Base-by-base conservation (phyloP, 306 rosid genomes). In the Prunus fruticosa region DNA sequence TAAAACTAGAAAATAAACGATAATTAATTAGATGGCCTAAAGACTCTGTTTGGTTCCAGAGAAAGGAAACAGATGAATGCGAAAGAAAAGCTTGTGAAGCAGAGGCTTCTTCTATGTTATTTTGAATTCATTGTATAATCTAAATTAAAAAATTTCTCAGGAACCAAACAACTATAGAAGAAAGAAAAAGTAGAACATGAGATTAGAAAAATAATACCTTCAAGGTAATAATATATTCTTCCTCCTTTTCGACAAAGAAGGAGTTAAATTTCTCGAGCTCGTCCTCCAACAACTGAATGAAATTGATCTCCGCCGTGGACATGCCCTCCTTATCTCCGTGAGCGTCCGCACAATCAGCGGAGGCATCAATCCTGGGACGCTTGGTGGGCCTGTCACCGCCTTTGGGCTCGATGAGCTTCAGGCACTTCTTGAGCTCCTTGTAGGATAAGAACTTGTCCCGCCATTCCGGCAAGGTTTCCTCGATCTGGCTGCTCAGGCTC, bases 221-320 rank as follows among this genome's bases (percentile, higher is more conserved):
- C 82, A 96, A 85, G 79, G 84, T 84, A 72, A 96, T 96, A 64
- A 96, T 96, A 83, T 88, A 96, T 71, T 96, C 99, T 77, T 96
- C 99, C 80, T 96, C 99, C 65, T 92, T 92, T 76, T 96, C 99
- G 28, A 96, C 93, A 80, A 96, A 96, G 84, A 96, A 96, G 72
- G 82, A 76, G 45, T 96, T 96, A 80, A 96, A 96, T 78, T 96
- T 96, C 72, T 92, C 97, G 77, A 96, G 93, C 79, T 96, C 99
- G n/a, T 84, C 83, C 76, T 96, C 96, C 77, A 96, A 53, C 75
- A 87, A 57, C 63, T 49, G 85, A 23, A 86, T 73, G 85, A 96
- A 96, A 72, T 87, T 96, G 64, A 71, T 76, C 84, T 92, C 98
- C 79, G 86, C 96, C 77, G 76, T 57, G 46, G 98, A 86, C 88